Percentiles rank a stretch among this genome's conserved stretches.
Conservation (phyloP, 2,329 filamentous ascomycete genomes). For the Fusarium brachygibbosum region DNA sequence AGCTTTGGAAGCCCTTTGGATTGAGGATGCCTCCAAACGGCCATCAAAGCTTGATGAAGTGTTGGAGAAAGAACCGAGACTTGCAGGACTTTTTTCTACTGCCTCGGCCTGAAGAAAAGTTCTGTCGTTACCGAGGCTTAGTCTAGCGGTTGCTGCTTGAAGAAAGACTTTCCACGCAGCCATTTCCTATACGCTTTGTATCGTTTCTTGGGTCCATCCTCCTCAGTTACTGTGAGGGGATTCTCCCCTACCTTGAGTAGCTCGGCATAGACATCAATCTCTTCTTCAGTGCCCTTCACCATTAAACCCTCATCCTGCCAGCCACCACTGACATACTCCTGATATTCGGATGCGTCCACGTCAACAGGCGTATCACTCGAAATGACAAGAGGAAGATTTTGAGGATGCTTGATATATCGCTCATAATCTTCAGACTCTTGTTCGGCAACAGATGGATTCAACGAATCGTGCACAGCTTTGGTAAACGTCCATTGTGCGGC, state of each 20-base stretch:
- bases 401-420: slow-evolving; percentile 88
- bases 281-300: slow-evolving; percentile 64
- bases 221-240: slow-evolving; percentile 86
- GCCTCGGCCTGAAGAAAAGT: slow-evolving; percentile 1
- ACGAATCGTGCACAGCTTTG: slow-evolving; percentile 85
- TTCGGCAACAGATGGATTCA: slow-evolving; percentile 84
- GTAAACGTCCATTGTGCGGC: slow-evolving; percentile 90
- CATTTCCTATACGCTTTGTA: slow-evolving; percentile 98
- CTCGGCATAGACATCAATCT: slow-evolving; percentile 75
- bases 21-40: slow-evolving; percentile 18
- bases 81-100: slow-evolving; percentile 50
- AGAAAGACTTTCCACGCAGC: slow-evolving; percentile 93
- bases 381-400: slow-evolving; percentile 86
- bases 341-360: slow-evolving; percentile 75
- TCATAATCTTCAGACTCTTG: slow-evolving; percentile 88
- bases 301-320: slow-evolving; percentile 71
- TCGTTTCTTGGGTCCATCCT: slow-evolving; percentile 90
- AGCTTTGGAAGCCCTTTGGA: slow-evolving; percentile 47
- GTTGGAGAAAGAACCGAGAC: slow-evolving; percentile 46
- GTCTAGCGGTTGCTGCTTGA: slow-evolving; percentile 85
- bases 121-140: slow-evolving; percentile 49
- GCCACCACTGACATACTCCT: slow-evolving; percentile 81
- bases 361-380: slow-evolving; percentile 74
- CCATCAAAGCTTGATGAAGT: slow-evolving; percentile 35
- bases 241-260: slow-evolving; percentile 84